These are phyloP conservation scores for Dacryopinax primogenitus DNA, from an alignment of 768 basidiomycete genomes.

Conservation along the genomic window DNA sequence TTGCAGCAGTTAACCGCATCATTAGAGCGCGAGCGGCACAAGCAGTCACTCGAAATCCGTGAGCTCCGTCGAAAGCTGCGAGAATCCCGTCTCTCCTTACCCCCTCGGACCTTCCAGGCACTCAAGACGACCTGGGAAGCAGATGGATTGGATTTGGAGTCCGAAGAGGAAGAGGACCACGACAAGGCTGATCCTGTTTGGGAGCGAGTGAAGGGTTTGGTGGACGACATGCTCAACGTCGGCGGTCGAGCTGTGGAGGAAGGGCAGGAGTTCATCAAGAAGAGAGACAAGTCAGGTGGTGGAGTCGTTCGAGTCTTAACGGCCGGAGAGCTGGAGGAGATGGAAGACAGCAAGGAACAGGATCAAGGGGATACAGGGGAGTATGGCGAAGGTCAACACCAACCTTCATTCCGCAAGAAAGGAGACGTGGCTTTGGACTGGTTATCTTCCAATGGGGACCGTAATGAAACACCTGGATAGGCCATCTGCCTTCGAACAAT, in stretches of 20 bases:
- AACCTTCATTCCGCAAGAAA: neutral
- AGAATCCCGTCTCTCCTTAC: slow-evolving; percentile 66
- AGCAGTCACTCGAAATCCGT: slow-evolving; percentile 72
- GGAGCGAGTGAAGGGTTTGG: slow-evolving; percentile 45
- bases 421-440: neutral
- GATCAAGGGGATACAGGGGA: neutral
- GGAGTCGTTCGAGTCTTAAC: neutral
- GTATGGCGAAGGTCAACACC: neutral
- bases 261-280: neutral
- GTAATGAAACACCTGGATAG: neutral
- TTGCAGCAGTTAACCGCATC: slow-evolving; percentile 72
- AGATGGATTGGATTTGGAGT: slow-evolving; percentile 29
- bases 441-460: neutral
- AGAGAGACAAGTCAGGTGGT: neutral
- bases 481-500: neutral
- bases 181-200: slow-evolving; percentile 36
- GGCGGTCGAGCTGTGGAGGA: slow-evolving; percentile 46
- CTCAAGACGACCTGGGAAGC: slow-evolving; percentile 39
- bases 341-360: neutral
- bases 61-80: slow-evolving; percentile 71
- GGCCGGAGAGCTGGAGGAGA: neutral
- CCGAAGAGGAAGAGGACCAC: slow-evolving; percentile 29
- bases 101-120: slow-evolving; percentile 47
- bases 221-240: slow-evolving; percentile 48
- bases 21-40: slow-evolving; percentile 65